These are phyloP conservation scores for Melastoma malabathricum DNA, from an alignment of 345 rosid genomes.

Conservation along the genomic window DNA sequence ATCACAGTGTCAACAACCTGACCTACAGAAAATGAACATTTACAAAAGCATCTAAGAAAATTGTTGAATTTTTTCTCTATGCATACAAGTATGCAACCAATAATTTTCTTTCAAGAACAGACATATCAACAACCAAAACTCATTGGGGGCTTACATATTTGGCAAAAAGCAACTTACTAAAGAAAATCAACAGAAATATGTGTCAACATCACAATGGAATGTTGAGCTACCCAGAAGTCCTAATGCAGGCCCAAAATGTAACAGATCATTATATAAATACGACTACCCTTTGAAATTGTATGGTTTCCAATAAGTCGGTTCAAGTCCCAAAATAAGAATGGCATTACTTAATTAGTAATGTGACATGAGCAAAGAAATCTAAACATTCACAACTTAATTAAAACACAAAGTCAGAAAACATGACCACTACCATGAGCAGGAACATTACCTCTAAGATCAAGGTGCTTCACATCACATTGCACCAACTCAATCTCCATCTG, in stretches of 20 bases:
- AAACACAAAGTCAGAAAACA: background rate
- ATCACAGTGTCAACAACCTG: conserved; percentile 61
- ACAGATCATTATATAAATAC: no score
- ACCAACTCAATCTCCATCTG: conserved; percentile 74
- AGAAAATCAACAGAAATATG: no score
- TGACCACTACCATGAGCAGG: background rate
- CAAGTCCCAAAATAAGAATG: background rate
- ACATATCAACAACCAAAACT: no score
- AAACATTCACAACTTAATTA: no score
- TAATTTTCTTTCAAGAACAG: no score
- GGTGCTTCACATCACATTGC: conserved; percentile 52
- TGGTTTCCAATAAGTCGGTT: no score
- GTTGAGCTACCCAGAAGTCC: background rate
- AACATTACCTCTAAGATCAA: conserved; percentile 53
- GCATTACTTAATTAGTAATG: background rate
- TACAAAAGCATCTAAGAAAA: background rate
- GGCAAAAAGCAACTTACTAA: no score
- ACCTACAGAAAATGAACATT: conserved; percentile 22
- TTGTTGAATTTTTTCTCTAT: background rate
- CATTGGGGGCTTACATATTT: no score
- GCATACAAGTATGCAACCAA: no score
- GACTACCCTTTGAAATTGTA: no score
- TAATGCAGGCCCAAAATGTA: background rate
- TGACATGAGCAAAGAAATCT: no score
- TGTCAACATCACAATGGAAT: background rate